phyloP scores from a whole-genome alignment of 805 yeast genomes.

The Jamesozyma rosinii region DNA sequence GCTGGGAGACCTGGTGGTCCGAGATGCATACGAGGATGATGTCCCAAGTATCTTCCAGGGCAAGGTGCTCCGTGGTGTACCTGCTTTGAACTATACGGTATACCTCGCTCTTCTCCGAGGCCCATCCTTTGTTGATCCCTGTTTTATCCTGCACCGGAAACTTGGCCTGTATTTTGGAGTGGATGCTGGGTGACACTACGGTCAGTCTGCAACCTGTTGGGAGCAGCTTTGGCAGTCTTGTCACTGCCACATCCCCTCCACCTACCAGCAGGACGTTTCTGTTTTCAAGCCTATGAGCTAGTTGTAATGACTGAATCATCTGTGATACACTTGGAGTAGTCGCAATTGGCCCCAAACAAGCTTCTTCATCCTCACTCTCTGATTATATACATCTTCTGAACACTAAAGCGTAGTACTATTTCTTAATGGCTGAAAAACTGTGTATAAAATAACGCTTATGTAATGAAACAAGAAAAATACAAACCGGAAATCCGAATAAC shows the following conservation, averaged over 20 bases:
- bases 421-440: neutral
- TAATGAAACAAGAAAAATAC: neutral
- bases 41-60: conserved; percentile 19
- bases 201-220: conserved; percentile 29
- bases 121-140: conserved; percentile 12
- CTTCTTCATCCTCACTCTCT: too few relatives aligned
- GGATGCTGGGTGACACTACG: conserved; percentile 21
- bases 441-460: neutral
- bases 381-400: too few relatives aligned
- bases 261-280: conserved; percentile 27
- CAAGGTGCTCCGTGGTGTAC: conserved; percentile 12
- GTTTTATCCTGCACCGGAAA: neutral
- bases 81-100: conserved; percentile 12
- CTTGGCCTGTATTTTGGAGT: conserved; percentile 8
- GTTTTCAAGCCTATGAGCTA: conserved; percentile 24
- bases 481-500: too few relatives aligned
- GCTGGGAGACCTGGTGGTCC: conserved; percentile 16
- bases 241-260: conserved; percentile 29
- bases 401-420: too few relatives aligned
- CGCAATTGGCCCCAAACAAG: too few relatives aligned
- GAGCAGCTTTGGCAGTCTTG: conserved; percentile 25
- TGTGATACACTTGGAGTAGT: too few relatives aligned
- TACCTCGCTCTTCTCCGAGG: conserved; percentile 2
- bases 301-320: conserved; percentile 15
- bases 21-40: conserved; percentile 27